Base-by-base conservation (phyloP, 2,329 filamentous ascomycete genomes). In the Clonostachys solani region DNA sequence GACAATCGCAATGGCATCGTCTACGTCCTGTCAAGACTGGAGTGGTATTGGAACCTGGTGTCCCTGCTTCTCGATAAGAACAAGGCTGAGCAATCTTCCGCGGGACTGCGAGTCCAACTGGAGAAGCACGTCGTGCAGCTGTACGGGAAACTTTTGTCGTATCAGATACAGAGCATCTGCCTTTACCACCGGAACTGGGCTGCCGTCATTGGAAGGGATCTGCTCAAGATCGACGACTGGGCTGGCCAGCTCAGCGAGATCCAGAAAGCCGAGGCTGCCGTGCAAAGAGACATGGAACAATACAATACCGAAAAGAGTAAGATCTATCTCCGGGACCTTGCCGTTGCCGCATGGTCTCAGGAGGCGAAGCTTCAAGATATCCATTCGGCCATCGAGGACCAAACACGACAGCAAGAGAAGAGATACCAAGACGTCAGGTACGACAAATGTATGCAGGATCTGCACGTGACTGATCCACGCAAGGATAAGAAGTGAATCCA, bases 131-230 rank as follows among this genome's bases (percentile, higher is more conserved):
- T 72, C n/a, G 40, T 65, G 15, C 37, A 57, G 12, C 63, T 73
- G n/a, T 74, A 71, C 50, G 53, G 63, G 47, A 58, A 55, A 40
- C 59, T 74, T n/a, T 61, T 73, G 6, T 42, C 52, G 2, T 73
- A 68, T 54, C 61, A 67, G 53, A 71, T 73, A 51, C 68, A 65
- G 49, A 73, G 66, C 45, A 52, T 68, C 33, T 66, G 57, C 42
- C 60, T 56, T 4, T 71, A 65, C 51, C 61, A 65, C 47, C 60
- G 60, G 3, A 56, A 63, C 29, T 56, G 55, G 42, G 49, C 48
- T 10, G 12, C 54, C 8, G 57, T 56, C 12, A 54, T 69, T 36
- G 43, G 64, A 5, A 55, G 61, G 23, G 57, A 60, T 42, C 43
- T 66, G 5, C 8, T 62, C n/a, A n/a, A n/a, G n/a, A n/a, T 7